Base-by-base conservation (phyloP, 2,329 filamentous ascomycete genomes). In the Fusarium pininemorale region DNA sequence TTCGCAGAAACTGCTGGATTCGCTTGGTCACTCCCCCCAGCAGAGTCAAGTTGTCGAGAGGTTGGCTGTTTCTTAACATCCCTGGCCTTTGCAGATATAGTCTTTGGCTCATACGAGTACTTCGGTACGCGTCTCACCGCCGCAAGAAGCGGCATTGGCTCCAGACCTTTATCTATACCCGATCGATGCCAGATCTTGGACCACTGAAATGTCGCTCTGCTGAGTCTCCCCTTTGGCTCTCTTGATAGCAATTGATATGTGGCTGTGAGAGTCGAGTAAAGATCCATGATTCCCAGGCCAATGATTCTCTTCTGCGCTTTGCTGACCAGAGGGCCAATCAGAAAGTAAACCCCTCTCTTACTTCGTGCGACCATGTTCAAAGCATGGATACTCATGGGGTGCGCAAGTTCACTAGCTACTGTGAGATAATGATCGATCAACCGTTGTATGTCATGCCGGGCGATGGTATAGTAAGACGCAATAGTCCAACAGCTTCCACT, bases 401-500 rank as follows among this genome's bases (percentile, higher is more conserved):
- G 76, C 0, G 76, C 62, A 2, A 68, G n/a, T 3, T 78, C 76
- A 5, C 63, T 73, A 4, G 76, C 71, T 3, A 76, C 66, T 0
- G 73, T 67, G 2, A 78, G 41, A 2, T 77, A 77, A 18, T 78
- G 76, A 2, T 63, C 65, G 0, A 65, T 63, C 6, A 78, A 24
- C 13, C 44, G 62, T 4, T 63, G 63, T 1, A 65, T 47, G 7
- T 76, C 73, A 22, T 74, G 73, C 0, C 75, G 57, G 0, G 76
- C 76, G 4, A 78, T 73, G 5, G 76, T 78, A 9, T 78, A 78
- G 26, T 78, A 78, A 0, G 73, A 73, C 3, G 70, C 74, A 1
- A 78, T 18, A 0, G 76, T 76, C 76, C 76, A 78, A 24, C 76
- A 78, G 20, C 74, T 78, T 3, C 76, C 76, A 7, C 76, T 78